These are phyloP conservation scores for Urtica urens DNA, from an alignment of 306 rosid genomes.

Conservation along the genomic window DNA sequence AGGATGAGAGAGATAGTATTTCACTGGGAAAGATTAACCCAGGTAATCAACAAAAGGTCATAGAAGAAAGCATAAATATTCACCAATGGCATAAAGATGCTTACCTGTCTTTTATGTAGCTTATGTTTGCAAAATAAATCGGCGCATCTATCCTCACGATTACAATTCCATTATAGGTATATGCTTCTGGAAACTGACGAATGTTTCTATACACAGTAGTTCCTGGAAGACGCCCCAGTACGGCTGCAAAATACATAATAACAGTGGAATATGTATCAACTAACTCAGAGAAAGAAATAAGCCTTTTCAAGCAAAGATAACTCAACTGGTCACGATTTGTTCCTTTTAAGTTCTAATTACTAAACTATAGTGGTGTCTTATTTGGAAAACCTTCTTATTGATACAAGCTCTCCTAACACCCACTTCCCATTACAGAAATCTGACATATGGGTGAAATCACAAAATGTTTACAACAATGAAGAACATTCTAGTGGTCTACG, in stretches of 20 bases:
- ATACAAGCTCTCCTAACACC: no score
- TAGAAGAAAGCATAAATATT: not conserved
- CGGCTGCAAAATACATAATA: conserved; percentile 57
- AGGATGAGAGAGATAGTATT: conserved; percentile 6
- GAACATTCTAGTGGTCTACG: not conserved
- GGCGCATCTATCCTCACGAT: conserved; percentile 93
- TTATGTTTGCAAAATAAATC: conserved; percentile 79
- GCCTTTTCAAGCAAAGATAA: no score
- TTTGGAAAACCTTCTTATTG: no score
- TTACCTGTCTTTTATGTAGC: conserved; percentile 93
- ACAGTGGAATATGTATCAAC: conserved; percentile 6
- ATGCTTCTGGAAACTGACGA: conserved; percentile 86
- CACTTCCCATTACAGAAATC: not conserved
- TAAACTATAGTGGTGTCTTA: no score
- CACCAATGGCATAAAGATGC: no score
- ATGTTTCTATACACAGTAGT: conserved; percentile 86
- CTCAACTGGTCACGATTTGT: no score
- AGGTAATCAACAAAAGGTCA: conserved; percentile 4
- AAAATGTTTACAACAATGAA: not conserved
- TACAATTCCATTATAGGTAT: conserved; percentile 91
- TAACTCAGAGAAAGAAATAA: not conserved
- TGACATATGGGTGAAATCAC: not conserved
- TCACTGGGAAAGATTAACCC: conserved; percentile 1
- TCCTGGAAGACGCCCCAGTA: conserved; percentile 98
- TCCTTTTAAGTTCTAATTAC: no score